Base-by-base conservation (phyloP, 352 stramenopile species). In the Pythium scleroteichum region DNA sequence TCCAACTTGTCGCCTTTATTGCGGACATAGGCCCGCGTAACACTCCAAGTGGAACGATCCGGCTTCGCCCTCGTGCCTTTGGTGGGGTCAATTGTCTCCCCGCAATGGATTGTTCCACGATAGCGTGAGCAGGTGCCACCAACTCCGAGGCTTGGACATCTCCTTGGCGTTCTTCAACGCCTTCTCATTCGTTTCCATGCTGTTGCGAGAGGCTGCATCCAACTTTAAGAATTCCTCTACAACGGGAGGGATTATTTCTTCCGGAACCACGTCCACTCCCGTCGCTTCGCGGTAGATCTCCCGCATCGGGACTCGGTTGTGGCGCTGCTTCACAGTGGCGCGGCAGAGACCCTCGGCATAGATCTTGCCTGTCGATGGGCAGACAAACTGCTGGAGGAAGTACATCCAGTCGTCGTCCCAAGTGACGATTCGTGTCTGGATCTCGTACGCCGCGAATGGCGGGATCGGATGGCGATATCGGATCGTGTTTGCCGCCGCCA, bases 401-500 rank as follows among this genome's bases (percentile, higher is more conserved):
- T 72, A 75, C 35, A 65, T 59, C 62, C 62, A 74, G 29, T 64
- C 53, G 26, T 59, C 55, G 47, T 71, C 68, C 68, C 58, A 75
- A 53, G 68, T 61, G 17, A 71, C 24, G 39, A 75, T 66, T 4
- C 32, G 53, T 46, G 66, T 59, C 13, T 73, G 66, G 45, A 73
- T 67, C 45, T 73, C 59, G 38, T 67, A 73, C 22, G 66, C 40
- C 2, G 45, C 61, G 39, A 69, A 64, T 32, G 60, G 66, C 22
- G 56, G 51, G 14, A 73, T 59, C 29, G 60, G 55, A 22, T 73
- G 47, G 23, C 57, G 61, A 41, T 70, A 73, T 2, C 56, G 60
- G 16, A 73, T 66, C 10, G 56, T 47, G 47, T 92, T 79, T 19
- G 79, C 82, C 2, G 62, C 82, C 2, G 72, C 71, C 19, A 88